phyloP scores from a whole-genome alignment of 345 rosid species.

The Lagerstroemia speciosa region DNA sequence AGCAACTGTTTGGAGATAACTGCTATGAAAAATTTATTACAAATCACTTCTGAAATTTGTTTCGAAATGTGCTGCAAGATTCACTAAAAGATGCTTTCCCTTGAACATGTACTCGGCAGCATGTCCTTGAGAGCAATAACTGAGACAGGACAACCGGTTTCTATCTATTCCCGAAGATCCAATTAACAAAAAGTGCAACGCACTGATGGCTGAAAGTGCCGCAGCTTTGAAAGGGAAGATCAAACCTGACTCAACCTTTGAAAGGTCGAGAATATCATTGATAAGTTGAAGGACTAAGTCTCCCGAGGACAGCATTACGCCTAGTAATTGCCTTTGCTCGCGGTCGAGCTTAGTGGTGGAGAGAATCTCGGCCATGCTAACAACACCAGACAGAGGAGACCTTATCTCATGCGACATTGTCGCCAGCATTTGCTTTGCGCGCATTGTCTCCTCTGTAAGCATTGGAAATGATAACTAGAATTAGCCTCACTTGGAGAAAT shows the following conservation, averaged over 20 bases:
- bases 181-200: neutral
- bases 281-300: slow-evolving; percentile 92
- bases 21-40: no score
- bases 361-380: slow-evolving; percentile 96
- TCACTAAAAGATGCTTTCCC: neutral
- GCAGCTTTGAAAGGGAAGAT: neutral
- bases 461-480: neutral
- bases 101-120: neutral
- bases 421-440: slow-evolving; percentile 94
- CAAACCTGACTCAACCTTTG: slow-evolving; percentile 93
- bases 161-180: neutral
- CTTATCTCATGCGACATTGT: slow-evolving; percentile 98
- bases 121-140: no score
- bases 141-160: neutral
- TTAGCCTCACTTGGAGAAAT: neutral
- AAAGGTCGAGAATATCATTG: slow-evolving; percentile 93
- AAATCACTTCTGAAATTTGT: no score
- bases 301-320: slow-evolving; percentile 94
- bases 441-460: slow-evolving; percentile 92
- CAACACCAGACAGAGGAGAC: slow-evolving; percentile 87
- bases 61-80: no score
- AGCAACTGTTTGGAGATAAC: neutral
- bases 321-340: slow-evolving; percentile 68
- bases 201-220: neutral
- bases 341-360: slow-evolving; percentile 58